These are phyloP conservation scores for Mycotypha africana DNA, from an alignment of 371 early-diverging fungal species.

Conservation along the genomic window DNA sequence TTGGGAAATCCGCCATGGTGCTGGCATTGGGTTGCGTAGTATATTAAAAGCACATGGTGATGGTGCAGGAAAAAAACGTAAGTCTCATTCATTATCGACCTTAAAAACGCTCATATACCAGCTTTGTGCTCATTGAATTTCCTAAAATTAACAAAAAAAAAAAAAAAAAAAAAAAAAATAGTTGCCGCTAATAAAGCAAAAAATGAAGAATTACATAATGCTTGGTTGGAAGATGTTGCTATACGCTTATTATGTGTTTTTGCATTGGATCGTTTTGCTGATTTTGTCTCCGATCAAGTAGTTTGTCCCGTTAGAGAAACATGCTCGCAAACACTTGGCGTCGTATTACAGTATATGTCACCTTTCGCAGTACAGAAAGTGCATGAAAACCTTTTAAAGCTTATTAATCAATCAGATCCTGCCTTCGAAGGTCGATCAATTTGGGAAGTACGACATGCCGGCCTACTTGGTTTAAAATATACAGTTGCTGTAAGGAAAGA, in stretches of 20 bases:
- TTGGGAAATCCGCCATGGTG: conserved; percentile 98
- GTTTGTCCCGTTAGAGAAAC: conserved; percentile 96
- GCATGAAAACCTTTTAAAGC: conserved; percentile 47
- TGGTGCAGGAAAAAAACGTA: conserved; percentile 74
- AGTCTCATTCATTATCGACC: too few species aligned
- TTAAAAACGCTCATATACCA: too few species aligned
- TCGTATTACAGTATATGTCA: conserved; percentile 68
- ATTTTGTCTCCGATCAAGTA: conserved; percentile 94
- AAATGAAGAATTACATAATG: conserved; percentile 68
- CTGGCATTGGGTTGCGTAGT: conserved; percentile 90
- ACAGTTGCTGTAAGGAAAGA: conserved; percentile 90
- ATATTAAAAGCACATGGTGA: conserved; percentile 82
- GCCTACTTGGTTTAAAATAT: conserved; percentile 93
- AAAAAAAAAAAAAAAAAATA: too few species aligned
- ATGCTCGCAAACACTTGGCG: conserved; percentile 90
- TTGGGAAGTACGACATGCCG: conserved; percentile 95
- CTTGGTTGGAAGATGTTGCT: conserved; percentile 83
- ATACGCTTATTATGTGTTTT: conserved; percentile 90
- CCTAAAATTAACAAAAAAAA: too few species aligned
- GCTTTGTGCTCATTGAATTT: too few species aligned
- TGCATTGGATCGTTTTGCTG: conserved; percentile 92
- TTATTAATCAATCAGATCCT: conserved; percentile 56
- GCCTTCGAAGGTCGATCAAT: conserved; percentile 45
- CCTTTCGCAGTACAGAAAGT: conserved; percentile 50
- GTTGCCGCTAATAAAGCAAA: conserved; percentile 40